A percentile compares a stretch with the other conserved stretches of the same genome.
These are phyloP conservation scores for grape (Vitis vinifera) DNA, from an alignment of 164 flowering plant genomes.

Conservation along the genomic window ASM3070453v1 NC_081809.1:26055501-26056000, in stretches of 20 bases:
- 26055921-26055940: not conserved
- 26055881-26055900: slow-evolving; percentile 6
- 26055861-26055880: slow-evolving; percentile 25
- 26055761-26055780: slow-evolving; percentile 94
- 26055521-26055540: slow-evolving; percentile 77
- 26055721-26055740: slow-evolving; percentile 52
- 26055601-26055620: slow-evolving; percentile 94
- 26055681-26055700: slow-evolving; percentile 68
- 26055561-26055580: slow-evolving; percentile 60
- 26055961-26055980: too few relatives aligned
- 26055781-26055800: slow-evolving; percentile 88
- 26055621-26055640: slow-evolving; percentile 97
- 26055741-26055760: slow-evolving; percentile 76
- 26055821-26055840: slow-evolving; percentile 26
- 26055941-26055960: not conserved
- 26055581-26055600: slow-evolving; percentile 89
- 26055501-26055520: slow-evolving; percentile 43
- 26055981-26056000: too few relatives aligned
- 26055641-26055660: slow-evolving; percentile 51
- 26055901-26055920: not conserved
- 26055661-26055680: slow-evolving; percentile 56
- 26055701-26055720: slow-evolving; percentile 70
- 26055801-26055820: slow-evolving; percentile 20
- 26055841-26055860: slow-evolving; percentile 14
- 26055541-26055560: slow-evolving; percentile 66